Base-by-base conservation (phyloP, 73 alveolate species). In the Paramecium biaurelia region DNA sequence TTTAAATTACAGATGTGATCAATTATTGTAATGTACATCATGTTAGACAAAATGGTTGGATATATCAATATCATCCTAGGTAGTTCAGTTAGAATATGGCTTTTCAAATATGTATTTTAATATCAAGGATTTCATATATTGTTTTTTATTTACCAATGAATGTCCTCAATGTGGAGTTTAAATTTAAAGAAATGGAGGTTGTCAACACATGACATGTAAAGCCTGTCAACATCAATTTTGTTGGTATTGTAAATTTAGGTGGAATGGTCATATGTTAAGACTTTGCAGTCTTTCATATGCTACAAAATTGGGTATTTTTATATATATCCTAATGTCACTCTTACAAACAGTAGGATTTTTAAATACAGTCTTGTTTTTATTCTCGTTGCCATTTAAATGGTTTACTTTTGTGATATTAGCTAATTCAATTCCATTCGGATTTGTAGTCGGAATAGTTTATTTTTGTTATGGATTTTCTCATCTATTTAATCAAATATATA, bases 201-300 rank as follows among this genome's bases (percentile, higher is more conserved):
- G 93, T 45, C 35, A 67, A n/a, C 85, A 87, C 38, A 87, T 87
- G 93, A 87, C 88, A n/a, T 87, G 93, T 15, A 87, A 38, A 59
- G 70, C 67, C 8, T 87, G 93, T 63, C 26, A 76, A 34, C 49
- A 87, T 20, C 35, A 49, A n/a, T 87, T 87, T 87, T 87, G 93
- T 76, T 87, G 93, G 93, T 30, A 67, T 20, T 87, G 93, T 42
- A 87, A 59, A 56, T 34, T 8, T 28, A 63, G 28, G 2, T 63
- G 84, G 84, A 26, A 63, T 6, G 84, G 43, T 5, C 84, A 63
- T 26, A 30, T 63, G 45, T 26, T 32, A 30, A 30, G 45, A 63
- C 43, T 30, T 20, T 63, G 84, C 28, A 32, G 84, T 12, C 26
- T 63, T 14, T 63, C 23, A 9, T 63, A 63, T 30, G 49, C 45